Base-by-base conservation (phyloP, 2,329 filamentous ascomycete genomes). In the Cryphonectria japonica region DNA sequence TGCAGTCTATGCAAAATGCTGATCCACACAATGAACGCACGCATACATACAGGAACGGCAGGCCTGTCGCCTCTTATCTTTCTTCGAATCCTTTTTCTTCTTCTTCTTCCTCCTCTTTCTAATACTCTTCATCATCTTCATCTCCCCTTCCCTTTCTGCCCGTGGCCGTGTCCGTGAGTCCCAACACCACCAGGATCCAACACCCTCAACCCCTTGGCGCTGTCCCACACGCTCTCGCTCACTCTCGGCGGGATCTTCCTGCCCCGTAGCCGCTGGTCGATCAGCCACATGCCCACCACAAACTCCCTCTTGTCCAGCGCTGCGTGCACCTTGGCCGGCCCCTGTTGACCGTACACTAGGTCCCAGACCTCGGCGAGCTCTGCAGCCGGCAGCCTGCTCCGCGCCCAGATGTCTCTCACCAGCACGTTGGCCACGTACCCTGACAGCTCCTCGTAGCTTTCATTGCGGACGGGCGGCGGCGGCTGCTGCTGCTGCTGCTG, bases 271-370 rank as follows among this genome's bases (percentile, higher is more conserved):
- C 92, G 84, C 83, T 95, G 92, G 78, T 96, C 93, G 50, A 96
- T 88, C 65, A 96, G 81, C 92, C 93, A 96, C 83, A 93, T 86
- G 13, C 93, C 93, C 1, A 95, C 92, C 0, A 96, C 91, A 78
- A 96, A 96, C 81, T 94, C 91, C 69, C 91, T 86, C 76, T 88
- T 87, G 69, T 82, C 83, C 68, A 96, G 80, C 74, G 86, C 83
- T 16, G 66, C 71, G 11, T 34, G 46, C 63, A 73, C 46, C 37
- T 43, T 29, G 1, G 91, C 91, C 19, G 81, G 77, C 1, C 81
- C 78, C 8, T 82, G 46, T n/a, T 50, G 80, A 1, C 85, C 81
- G 77, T 92, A 91, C 14, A 95, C 93, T 26, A 95, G 82, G 59
- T 91, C 89, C 91, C 92, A 96, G 0, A 95, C 90, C 80, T 93